phyloP scores from a whole-genome alignment of 345 rosid species.

The Firmiana major region DNA sequence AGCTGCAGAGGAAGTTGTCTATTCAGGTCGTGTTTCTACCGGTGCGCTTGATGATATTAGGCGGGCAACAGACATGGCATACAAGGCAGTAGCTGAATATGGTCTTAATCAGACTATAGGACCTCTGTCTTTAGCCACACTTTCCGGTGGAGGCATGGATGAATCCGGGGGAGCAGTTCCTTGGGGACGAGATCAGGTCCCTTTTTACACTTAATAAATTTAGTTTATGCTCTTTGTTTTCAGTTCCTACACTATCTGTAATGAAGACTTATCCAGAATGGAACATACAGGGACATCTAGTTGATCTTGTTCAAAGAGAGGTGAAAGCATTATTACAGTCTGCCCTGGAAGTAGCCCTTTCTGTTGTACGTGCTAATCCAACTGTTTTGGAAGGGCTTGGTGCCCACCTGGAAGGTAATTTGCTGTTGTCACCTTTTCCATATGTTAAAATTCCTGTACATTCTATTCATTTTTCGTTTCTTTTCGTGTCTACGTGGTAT shows the following conservation, averaged over 20 bases:
- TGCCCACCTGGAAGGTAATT: constrained; percentile 85
- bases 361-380: constrained; percentile 81
- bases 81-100: constrained; percentile 95
- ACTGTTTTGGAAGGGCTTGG: constrained; percentile 88
- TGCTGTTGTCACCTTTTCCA: not conserved
- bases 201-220: not conserved
- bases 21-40: constrained; percentile 87
- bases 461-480: not conserved
- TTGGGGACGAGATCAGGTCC: constrained; percentile 94
- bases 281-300: constrained; percentile 68
- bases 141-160: constrained; percentile 82
- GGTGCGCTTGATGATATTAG: constrained; percentile 97
- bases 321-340: constrained; percentile 74
- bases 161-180: constrained; percentile 61
- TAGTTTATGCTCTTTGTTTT: not conserved
- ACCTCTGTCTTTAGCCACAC: constrained; percentile 79
- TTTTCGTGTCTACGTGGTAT: not conserved
- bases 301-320: constrained; percentile 88
- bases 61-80: constrained; percentile 93
- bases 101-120: constrained; percentile 88
- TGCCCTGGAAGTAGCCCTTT: constrained; percentile 68
- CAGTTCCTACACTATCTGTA: not conserved
- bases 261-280: constrained; percentile 14
- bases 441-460: not conserved
- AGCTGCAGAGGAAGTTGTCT: constrained; percentile 92